Evolutionary conservation across 1,284 basidiomycete species (phyloP).

Genomic region (Cryptococcus depauperatus): DNA sequence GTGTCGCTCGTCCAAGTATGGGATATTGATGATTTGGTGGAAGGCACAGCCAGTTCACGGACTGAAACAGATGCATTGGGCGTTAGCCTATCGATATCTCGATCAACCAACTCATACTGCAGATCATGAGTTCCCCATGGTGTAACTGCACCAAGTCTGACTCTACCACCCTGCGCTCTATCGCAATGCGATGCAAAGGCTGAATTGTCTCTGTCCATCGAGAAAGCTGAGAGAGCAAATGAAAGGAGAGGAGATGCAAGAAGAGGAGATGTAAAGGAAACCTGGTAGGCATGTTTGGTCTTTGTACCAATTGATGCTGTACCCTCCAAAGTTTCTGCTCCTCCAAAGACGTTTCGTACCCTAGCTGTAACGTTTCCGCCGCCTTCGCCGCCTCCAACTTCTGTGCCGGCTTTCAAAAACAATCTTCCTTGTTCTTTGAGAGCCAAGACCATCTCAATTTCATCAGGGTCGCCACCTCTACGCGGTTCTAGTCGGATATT

Average conservation of each 20-base stretch:
- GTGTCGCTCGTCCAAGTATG: conserved; percentile 73
- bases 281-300: conserved; percentile 72
- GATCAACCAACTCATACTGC: conserved; percentile 68
- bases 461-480: conserved; percentile 55
- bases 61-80: conserved; percentile 77
- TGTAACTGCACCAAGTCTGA: conserved; percentile 39
- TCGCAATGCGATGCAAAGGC: conserved; percentile 47
- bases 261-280: conserved; percentile 36
- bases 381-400: conserved; percentile 90
- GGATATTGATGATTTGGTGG: conserved; percentile 73
- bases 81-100: conserved; percentile 63
- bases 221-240: conserved; percentile 40
- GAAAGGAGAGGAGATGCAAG: conserved; percentile 41
- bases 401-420: conserved; percentile 78
- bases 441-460: conserved; percentile 77
- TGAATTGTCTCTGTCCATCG: conserved; percentile 47
- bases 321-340: conserved; percentile 80
- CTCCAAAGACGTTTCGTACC: conserved; percentile 81
- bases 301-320: conserved; percentile 78
- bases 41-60: conserved; percentile 68
- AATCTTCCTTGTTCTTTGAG: conserved; percentile 70
- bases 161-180: conserved; percentile 42
- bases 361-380: conserved; percentile 75
- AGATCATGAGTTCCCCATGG: conserved; percentile 61
- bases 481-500: conserved; percentile 60